Evolutionary conservation across 148 eudicot species (phyloP), one percentile per base, ranked within the genome.

Genomic region (Fagopyrum homotropicum): DNA sequence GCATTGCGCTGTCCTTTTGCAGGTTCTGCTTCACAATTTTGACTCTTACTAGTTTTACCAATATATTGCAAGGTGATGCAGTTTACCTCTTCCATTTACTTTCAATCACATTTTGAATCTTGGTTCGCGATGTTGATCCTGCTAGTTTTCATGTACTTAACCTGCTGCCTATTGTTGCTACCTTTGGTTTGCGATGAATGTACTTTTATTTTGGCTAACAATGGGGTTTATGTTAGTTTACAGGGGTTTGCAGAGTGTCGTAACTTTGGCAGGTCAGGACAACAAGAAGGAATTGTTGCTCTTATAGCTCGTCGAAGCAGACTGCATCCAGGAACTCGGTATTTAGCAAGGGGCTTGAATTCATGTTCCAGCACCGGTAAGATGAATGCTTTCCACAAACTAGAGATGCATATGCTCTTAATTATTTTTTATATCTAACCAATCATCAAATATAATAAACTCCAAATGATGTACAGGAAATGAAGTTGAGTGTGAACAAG

Each of bases 401-500:
- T 49, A 12, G 9, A 49, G 52, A 35, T 35, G 40, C 40, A 35
- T 35, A 35, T 35, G 7, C 60, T 16, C 8, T 55, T 35, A 2
- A 35, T 35, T 55, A 4, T n/a, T 54, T 14, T 19, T 57, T 6
- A 17, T 17, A 15, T n/a, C 6, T 51, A 10, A 4, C 16, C 55
- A 51, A 51, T 51, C 56, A 51, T 14, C 12, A 51, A 14, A 11
- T 51, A 35, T 35, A 16, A 10, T 3, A 63, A 63, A 63, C 69
- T 64, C 15, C 45, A 60, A 11, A 11, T 35, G n/a, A 4, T 35
- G 17, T 73, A 77, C 89, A 94, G 98, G 98, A 78, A 94, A 94
- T 86, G 98, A 94, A 83, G 96, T 94, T 81, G 98, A 94, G 85
- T 94, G 98, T 80, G 98, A 94, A 81, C 98, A 94, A 82, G 85